Evolutionary conservation across 176 grass and related monocot genomes (phyloP).

Genomic region (Elymus sibiricus): DNA sequence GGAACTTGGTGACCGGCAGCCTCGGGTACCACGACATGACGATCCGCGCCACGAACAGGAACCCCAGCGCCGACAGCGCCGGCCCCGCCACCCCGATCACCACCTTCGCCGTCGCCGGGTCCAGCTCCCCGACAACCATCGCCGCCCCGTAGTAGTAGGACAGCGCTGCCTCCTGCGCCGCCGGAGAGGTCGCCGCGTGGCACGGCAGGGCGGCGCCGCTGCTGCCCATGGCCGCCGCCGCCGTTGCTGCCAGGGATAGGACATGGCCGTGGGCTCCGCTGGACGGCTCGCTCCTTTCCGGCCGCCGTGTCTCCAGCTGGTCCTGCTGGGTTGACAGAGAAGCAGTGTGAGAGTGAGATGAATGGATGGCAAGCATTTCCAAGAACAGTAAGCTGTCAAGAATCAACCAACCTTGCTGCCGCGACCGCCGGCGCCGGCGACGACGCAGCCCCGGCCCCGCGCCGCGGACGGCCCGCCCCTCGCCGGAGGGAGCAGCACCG

Average conservation of each 20-base stretch:
- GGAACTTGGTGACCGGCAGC: conserved; percentile 72
- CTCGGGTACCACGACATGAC: conserved; percentile 97
- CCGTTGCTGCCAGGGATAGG: neutral
- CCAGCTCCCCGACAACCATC: conserved; percentile 46
- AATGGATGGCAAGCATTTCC: too few relatives aligned
- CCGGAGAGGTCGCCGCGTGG: neutral
- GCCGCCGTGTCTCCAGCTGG: neutral
- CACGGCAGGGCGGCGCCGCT: neutral
- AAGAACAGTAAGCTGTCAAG: neutral
- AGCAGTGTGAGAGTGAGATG: neutral
- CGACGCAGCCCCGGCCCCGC: neutral
- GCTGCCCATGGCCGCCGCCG: neutral
- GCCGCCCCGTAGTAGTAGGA: neutral
- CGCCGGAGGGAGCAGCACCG: neutral
- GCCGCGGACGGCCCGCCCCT: neutral
- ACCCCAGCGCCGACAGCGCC: conserved; percentile 70
- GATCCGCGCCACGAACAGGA: conserved; percentile 81
- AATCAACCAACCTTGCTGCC: neutral
- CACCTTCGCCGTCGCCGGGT: conserved; percentile 61
- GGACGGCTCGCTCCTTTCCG: neutral
- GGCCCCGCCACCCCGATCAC: conserved; percentile 54
- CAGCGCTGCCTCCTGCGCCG: too few relatives aligned
- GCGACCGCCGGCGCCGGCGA: neutral
- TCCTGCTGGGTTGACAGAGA: neutral
- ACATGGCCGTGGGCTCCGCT: neutral